Base-by-base conservation (phyloP, 2,329 filamentous ascomycete species). In the Ascomycota sp. region DNA sequence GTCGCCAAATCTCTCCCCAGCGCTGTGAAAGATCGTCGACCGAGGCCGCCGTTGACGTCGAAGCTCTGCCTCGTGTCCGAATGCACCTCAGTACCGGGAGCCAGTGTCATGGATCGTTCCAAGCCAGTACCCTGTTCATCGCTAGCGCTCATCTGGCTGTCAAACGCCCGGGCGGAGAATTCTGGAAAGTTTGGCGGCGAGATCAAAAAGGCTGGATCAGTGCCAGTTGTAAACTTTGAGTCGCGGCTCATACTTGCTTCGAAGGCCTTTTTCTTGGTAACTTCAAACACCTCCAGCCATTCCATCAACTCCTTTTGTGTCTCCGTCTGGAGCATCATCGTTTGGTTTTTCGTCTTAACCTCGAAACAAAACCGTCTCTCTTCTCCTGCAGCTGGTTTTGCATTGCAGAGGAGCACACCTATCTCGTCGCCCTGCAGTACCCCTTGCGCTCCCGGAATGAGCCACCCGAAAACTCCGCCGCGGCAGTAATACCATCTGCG, bases 311-410 rank as follows among this genome's bases (percentile, higher is more conserved):
- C 81, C 29, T 59, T 61, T 48, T 98, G 89, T 0, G 82, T 93
- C 48, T 98, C 89, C 4, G 86, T 80, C 53, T 98, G 89, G 3
- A 98, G 61, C 34, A 94, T 59, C 37, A 93, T 73, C 29, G 75
- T 89, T 37, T 79, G 79, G 44, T 81, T 92, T 52, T 94, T 98
- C 3, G 89, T 98, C 60, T 95, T 98, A 44, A 98, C 78, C 52
- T 98, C 89, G 43, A 98, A 94, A 48, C 89, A 95, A 52, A 95
- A 98, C 11, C 89, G 70, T 24, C 89, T 72, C 44, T 98, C 89
- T 52, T 98, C 89, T 40, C 81, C 75, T 30, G 91, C 77, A 1
- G 85, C 83, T 12, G 85, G 83, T 43, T 86, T 81, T 29, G 89
- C 78, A 43, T 81, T 92, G 56, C 89, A 98, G 24, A 98, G 69